Base-by-base conservation (phyloP, 495 filamentous ascomycete species). In the Terfezia boudieri region DNA sequence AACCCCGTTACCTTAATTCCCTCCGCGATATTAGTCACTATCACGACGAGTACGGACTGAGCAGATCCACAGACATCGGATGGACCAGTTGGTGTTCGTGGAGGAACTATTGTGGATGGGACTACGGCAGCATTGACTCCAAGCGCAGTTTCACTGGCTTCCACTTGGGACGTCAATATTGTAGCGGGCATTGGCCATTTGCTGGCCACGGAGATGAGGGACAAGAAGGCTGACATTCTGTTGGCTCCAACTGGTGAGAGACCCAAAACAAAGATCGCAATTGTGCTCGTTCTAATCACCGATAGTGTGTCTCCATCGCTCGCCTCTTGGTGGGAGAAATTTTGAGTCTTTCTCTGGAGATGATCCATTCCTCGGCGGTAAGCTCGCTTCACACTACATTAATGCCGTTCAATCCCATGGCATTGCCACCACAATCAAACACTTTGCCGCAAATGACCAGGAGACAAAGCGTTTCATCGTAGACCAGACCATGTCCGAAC, bases 381-480 rank as follows among this genome's bases (percentile, higher is more conserved):
- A 72, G 6, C 67, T 81, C 22, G 82, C 83, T 17, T 82, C 79
- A 0, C 68, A 77, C 46, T 69, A 82, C 36, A 75, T 79, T 56
- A 77, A 76, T 58, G 82, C 82, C 10, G 74, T 89, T 41, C 81
- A 89, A 64, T 73, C 72, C 36, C 80, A 76, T 38, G 80, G 81
- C 3, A 75, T 87, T 22, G 76, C 75, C 22, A 79, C 82, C 0
- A 83, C 80, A 1, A 68, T 85, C 51, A 89, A 87, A 71, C 84
- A 89, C 62, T 89, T 84, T 61, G 77, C 83, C n/a, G 80, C 76
- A 58, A 89, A 87, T 64, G 84, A 87, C 60, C 79, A 82, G 61
- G 83, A 89, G 60, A 77, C 82, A 55, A 75, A 78, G 66, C 70
- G 84, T 0, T 75, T 81, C 69, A 77, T 75, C 0, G 78, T 85